Evolutionary conservation across 2,329 filamentous ascomycete genomes (phyloP).

Genomic region (Macrophomina tecta): DNA sequence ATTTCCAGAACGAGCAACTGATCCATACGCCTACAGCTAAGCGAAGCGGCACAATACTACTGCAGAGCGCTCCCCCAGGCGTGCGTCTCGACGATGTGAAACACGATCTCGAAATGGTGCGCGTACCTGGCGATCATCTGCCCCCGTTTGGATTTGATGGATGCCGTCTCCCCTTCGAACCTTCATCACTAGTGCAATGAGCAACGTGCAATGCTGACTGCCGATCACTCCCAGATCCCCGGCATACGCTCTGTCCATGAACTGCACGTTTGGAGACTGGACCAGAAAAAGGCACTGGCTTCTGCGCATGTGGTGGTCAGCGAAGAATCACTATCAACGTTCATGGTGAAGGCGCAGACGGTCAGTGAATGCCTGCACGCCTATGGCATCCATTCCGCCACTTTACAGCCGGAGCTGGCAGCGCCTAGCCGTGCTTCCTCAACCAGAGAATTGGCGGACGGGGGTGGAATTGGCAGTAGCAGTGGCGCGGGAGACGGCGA

Average conservation of each 20-base stretch:
- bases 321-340: conserved; percentile 56
- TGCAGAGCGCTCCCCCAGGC: conserved; percentile 69
- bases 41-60: conserved; percentile 67
- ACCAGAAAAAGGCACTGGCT: conserved; percentile 72
- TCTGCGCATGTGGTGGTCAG: conserved; percentile 72
- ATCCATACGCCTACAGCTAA: conserved; percentile 48
- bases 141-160: not conserved
- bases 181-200: too few relatives aligned
- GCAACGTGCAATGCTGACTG: not conserved
- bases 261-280: conserved; percentile 75
- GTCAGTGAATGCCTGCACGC: conserved; percentile 73
- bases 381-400: conserved; percentile 75
- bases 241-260: conserved; percentile 73
- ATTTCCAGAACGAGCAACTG: not conserved
- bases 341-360: conserved; percentile 65
- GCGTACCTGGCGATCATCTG: conserved; percentile 16
- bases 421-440: not conserved
- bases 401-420: conserved; percentile 69
- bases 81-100: conserved; percentile 68
- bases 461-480: conserved; percentile 11
- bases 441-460: not conserved
- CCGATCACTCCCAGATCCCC: conserved; percentile 58
- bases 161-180: not conserved
- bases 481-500: conserved; percentile 29
- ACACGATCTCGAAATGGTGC: conserved; percentile 70